Base-by-base conservation (phyloP, 305 asterid species). In the Fraxinus sp. region DNA sequence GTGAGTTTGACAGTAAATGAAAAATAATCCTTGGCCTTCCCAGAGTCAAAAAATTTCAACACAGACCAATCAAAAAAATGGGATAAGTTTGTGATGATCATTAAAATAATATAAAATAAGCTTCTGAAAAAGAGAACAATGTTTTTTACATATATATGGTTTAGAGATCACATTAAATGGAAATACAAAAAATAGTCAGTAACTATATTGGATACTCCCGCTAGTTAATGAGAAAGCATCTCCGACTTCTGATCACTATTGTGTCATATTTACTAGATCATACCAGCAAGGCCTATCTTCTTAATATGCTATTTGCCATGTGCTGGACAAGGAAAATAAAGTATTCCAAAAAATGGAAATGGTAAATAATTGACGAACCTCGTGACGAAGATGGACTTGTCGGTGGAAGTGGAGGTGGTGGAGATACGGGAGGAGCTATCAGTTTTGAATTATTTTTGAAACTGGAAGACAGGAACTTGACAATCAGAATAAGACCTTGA, bases 341-440 rank as follows among this genome's bases (percentile, higher is more conserved):
- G 37, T 78, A 74, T 73, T 16, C 20, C 0, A 36, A 74, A 72
- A 76, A 78, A 57, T 81, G 11, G 52, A 55, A n/a, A 73, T 46
- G 68, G 81, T 80, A 68, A 37, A 79, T n/a, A 74, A 41, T 28
- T 46, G 77, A 80, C 88, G 36, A 85, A 95, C 98, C 94, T 91
- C 85, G 74, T 82, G 95, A 83, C 78, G 84, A 6, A 83, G 97
- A 49, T 35, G 92, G 85, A 18, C 90, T 76, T 14, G 90, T 66
- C 10, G 91, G 98, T 41, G 89, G 78, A 85, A 83, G 79, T 24
- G 98, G 92, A 81, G 98, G 97, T 39, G 98, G 94, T 41, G 97
- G 98, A 81, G 97, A 86, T 87, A 74, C 86, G 22, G 97, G 98
- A 81, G 83, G 92, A 41, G 33, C 5, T 3, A 88, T 93, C 92